Base-by-base conservation (phyloP, 192 early-diverging fungal species). In the Dissophora ornata region DNA sequence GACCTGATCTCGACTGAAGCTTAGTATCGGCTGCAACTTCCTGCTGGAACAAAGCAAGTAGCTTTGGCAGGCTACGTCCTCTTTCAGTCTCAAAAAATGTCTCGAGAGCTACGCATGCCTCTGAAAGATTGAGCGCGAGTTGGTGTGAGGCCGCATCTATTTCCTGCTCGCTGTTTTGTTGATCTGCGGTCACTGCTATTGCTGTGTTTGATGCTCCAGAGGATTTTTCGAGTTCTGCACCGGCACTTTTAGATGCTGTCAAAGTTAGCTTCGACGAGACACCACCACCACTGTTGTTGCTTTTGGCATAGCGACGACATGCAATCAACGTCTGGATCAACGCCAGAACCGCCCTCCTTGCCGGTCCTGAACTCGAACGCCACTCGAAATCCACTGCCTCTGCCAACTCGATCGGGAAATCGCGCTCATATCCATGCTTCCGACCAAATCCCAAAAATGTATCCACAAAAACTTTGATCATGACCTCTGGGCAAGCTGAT, bases 311-410 rank as follows among this genome's bases (percentile, higher is more conserved):
- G 2, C 71, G 55, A 13, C 51, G 18, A n/a, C 62, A 75, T 4
- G 57, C 56, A 3, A 67, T 66, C 16, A 75, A 18, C 0, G 64
- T 60, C 19, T 75, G 71, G 2, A 75, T 46, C 29, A 66, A 40
- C 15, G 57, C 63, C 9, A 66, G 41, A 5, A 75, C 71, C 0
- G 71, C 50, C 26, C 49, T 51, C 42, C 49, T 59, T 3, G 71
- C 47, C 1, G 42, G 16, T 5, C 18, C 50, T 1, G 50, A 40
- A 22, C n/a, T 29, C 13, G 71, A 60, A 3, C 63, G 29, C 55
- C 64, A 52, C 21, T 75, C 71, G 28, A 53, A 66, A 54, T 75
- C 71, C 36, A 75, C 4, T 5, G 45, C 50, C 18, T 75, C 63
- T 12, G 67, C 26, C 32, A 75, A 29, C 11, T 47, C 62, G 4